Evolutionary conservation across 306 rosid genomes (phyloP).

Genomic region (Medicago ruthenica): DNA sequence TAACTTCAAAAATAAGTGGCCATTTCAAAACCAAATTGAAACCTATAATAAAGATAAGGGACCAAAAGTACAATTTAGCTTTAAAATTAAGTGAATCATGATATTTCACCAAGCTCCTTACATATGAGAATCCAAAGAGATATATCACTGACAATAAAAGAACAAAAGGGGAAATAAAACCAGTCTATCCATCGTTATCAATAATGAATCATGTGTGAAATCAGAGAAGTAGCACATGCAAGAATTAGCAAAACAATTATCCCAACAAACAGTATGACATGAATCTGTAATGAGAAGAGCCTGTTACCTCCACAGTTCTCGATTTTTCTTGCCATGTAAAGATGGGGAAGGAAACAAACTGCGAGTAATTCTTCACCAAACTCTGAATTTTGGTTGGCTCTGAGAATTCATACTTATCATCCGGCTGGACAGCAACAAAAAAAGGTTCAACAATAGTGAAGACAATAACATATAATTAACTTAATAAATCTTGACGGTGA

Average conservation of each 20-base stretch:
- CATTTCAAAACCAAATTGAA: background rate
- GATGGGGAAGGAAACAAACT: slow-evolving; percentile 97
- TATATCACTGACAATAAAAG: background rate
- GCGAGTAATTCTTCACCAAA: slow-evolving; percentile 97
- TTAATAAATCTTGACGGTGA: background rate
- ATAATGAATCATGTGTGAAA: background rate
- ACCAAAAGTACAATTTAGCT: background rate
- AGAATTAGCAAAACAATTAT: slow-evolving; percentile 4
- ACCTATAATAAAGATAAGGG: background rate
- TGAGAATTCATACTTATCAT: slow-evolving; percentile 94
- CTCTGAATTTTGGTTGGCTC: slow-evolving; percentile 84
- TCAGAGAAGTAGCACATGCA: background rate
- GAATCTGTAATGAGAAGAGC: background rate
- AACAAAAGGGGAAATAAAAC: background rate
- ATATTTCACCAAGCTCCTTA: slow-evolving; percentile 1
- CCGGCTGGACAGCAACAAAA: slow-evolving; percentile 55
- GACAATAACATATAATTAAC: background rate
- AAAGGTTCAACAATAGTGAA: slow-evolving; percentile 17
- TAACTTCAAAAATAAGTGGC: background rate
- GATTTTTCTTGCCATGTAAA: slow-evolving; percentile 97
- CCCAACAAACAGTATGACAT: slow-evolving; percentile 15
- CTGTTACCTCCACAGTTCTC: slow-evolving; percentile 81
- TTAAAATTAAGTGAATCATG: background rate
- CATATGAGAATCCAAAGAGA: background rate
- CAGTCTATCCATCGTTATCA: background rate